Conservation (phyloP, 495 filamentous ascomycete genomes). For the Tuber aestivum region DNA sequence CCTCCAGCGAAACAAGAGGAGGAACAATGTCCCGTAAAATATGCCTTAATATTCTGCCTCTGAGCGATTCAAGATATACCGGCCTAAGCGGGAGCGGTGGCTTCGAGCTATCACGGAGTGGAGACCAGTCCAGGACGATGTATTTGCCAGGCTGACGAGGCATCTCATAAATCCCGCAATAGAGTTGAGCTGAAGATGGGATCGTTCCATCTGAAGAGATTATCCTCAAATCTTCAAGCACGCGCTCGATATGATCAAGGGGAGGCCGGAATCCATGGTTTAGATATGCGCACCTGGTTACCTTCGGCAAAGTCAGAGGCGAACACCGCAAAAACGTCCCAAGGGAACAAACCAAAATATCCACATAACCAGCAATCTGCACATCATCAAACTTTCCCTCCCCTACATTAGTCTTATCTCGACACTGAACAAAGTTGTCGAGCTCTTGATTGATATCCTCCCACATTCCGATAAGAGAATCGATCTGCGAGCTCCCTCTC, state of each 20-base stretch:
- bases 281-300: neutral
- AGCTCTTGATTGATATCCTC: neutral
- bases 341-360: conserved; percentile 18
- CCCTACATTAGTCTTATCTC: neutral
- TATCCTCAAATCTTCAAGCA: conserved; percentile 12
- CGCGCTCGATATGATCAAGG: neutral
- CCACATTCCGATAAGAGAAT: conserved; percentile 2
- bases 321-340: neutral
- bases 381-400: neutral
- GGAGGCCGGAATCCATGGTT: neutral
- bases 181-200: neutral
- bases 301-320: neutral
- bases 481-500: neutral
- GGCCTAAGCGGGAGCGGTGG: neutral
- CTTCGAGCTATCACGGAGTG: neutral
- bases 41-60: neutral
- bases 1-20: neutral
- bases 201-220: neutral
- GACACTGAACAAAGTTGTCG: neutral
- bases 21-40: neutral
- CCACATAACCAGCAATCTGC: conserved; percentile 7
- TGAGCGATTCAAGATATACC: neutral
- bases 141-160: neutral
- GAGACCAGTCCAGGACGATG: conserved; percentile 12
- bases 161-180: conserved; percentile 13